These are phyloP conservation scores for Colletotrichum sojae DNA, from an alignment of 2,329 filamentous ascomycete genomes.

Conservation along the genomic window DNA sequence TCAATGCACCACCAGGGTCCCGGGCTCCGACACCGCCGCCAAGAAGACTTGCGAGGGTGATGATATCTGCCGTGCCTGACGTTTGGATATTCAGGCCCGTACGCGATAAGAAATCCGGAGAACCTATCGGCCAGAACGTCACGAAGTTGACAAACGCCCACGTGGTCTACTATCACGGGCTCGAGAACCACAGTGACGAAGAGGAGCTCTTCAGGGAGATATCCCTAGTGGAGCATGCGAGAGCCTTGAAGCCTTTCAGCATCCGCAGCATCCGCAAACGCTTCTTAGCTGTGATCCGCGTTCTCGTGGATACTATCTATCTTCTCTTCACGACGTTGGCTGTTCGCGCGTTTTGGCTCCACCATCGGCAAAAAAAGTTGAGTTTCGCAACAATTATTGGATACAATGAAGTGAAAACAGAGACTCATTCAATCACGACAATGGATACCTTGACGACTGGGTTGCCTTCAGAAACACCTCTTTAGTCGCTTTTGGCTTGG, in stretches of 20 bases:
- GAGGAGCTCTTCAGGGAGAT: conserved; percentile 25
- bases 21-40: not conserved
- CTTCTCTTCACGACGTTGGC: too few relatives aligned
- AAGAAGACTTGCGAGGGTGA: conserved; percentile 46
- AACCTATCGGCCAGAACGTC: conserved; percentile 29
- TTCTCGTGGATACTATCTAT: not conserved
- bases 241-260: not conserved
- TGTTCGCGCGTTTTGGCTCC: too few relatives aligned
- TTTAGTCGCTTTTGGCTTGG: too few relatives aligned
- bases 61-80: conserved; percentile 49
- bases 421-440: too few relatives aligned
- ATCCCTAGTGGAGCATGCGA: conserved; percentile 42
- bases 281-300: not conserved
- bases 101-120: conserved; percentile 20
- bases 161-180: conserved; percentile 50
- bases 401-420: too few relatives aligned
- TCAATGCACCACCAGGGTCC: not conserved
- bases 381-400: too few relatives aligned
- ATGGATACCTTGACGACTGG: too few relatives aligned
- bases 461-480: too few relatives aligned
- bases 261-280: not conserved
- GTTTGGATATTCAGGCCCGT: conserved; percentile 44
- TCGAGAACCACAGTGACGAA: conserved; percentile 44
- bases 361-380: too few relatives aligned
- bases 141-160: conserved; percentile 46